A percentile compares a stretch with the other conserved stretches of the same genome.
Conservation (phyloP, 495 filamentous ascomycete genomes). For the Neurospora sp. region DNA sequence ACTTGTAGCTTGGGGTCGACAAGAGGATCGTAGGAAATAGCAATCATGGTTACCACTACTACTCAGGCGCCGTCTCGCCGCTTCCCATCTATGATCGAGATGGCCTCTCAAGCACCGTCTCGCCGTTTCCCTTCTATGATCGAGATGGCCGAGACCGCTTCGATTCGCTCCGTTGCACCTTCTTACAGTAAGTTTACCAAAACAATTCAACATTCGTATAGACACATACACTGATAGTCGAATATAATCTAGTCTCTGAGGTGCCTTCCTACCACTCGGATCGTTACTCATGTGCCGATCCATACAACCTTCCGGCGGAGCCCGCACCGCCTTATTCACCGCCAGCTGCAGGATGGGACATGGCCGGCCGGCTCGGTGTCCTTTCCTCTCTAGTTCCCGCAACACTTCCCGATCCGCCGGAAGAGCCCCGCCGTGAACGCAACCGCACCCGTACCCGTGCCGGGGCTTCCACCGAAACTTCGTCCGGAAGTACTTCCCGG, state of each 20-base stretch:
- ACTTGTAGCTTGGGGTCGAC: neutral
- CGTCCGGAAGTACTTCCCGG: neutral
- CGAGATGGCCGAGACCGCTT: constrained; percentile 32
- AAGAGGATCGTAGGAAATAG: neutral
- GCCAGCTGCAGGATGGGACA: constrained; percentile 2
- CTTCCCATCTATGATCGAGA: neutral
- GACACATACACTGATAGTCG: neutral
- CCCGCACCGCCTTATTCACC: constrained; percentile 33
- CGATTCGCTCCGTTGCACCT: constrained; percentile 40
- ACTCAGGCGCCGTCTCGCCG: neutral
- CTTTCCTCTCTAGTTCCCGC: neutral
- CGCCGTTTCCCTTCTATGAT: neutral
- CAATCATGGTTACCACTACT: neutral
- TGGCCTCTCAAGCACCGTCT: neutral
- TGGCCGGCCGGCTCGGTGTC: neutral
- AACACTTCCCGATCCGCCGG: neutral
- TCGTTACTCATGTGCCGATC: constrained; percentile 10
- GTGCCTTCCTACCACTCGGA: constrained; percentile 37
- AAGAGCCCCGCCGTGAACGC: neutral
- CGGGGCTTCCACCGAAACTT: neutral
- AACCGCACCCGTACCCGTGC: neutral
- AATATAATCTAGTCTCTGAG: constrained; percentile 29
- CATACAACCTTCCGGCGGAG: constrained; percentile 18
- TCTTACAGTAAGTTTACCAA: constrained; percentile 35
- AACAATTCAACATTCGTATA: neutral